Evolutionary conservation across 2,329 filamentous ascomycete genomes (phyloP).

Genomic region (Capronia epimyces): DNA sequence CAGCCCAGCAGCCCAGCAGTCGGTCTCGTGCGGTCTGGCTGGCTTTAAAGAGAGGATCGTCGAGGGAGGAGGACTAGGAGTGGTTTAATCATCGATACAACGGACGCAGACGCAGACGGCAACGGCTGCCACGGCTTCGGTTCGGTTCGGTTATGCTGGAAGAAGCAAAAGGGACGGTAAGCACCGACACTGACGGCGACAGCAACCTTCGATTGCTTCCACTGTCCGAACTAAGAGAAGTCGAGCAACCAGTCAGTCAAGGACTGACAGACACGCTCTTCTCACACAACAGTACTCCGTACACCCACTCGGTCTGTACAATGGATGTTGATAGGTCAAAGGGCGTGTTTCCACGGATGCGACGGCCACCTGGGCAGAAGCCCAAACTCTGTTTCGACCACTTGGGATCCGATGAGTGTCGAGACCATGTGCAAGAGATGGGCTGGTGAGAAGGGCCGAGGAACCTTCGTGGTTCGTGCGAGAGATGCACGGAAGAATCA

Average conservation of each 20-base stretch:
- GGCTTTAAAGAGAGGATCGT: background rate
- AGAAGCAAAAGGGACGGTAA: background rate
- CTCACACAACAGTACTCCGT: too few species aligned
- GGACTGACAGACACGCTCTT: background rate
- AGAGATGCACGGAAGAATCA: too few species aligned
- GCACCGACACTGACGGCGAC: too few species aligned
- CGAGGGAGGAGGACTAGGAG: conserved; percentile 1
- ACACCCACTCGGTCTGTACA: conserved; percentile 1
- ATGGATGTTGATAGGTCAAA: background rate
- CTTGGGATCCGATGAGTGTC: background rate
- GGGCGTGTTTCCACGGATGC: background rate
- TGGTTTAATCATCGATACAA: background rate
- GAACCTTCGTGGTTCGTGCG: too few species aligned
- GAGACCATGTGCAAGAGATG: background rate
- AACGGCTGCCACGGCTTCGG: background rate
- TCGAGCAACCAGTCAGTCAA: background rate
- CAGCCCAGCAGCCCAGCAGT: conserved; percentile 3
- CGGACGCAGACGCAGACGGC: background rate
- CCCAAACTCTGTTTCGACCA: conserved; percentile 4
- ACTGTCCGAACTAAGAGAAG: background rate
- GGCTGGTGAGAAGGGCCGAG: background rate
- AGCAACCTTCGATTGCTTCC: too few species aligned
- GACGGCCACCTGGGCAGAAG: background rate
- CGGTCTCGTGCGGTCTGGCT: conserved; percentile 5
- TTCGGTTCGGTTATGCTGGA: background rate